phyloP scores from a whole-genome alignment of 306 rosid genomes.

The Dryas drummondii region DNA sequence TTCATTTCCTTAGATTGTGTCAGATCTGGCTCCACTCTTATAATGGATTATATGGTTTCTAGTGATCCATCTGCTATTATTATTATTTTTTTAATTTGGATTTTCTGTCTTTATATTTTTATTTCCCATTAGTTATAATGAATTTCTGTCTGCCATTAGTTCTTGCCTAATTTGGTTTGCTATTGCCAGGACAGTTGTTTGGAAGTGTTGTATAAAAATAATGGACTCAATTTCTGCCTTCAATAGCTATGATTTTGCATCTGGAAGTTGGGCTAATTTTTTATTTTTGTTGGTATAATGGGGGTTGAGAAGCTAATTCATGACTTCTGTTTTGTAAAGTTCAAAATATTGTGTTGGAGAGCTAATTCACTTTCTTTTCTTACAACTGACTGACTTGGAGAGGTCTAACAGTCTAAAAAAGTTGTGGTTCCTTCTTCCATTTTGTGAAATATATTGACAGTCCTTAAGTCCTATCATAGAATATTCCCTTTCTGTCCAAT shows the following conservation, averaged over 20 bases:
- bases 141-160: not conserved
- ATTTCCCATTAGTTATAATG: not conserved
- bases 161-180: not conserved
- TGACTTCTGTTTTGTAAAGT: no score
- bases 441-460: not conserved
- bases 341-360: no score
- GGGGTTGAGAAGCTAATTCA: no score
- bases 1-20: slow-evolving; percentile 49
- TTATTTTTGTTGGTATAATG: no score
- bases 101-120: not conserved
- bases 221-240: no score
- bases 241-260: no score
- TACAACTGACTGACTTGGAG: no score
- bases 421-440: slow-evolving; percentile 32
- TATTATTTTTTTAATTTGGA: not conserved
- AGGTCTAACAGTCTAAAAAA: no score
- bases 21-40: slow-evolving; percentile 59
- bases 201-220: slow-evolving; percentile 7
- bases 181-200: not conserved
- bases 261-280: no score
- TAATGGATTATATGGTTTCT: not conserved
- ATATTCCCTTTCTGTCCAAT: not conserved
- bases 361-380: no score
- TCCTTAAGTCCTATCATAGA: not conserved
- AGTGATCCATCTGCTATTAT: not conserved